phyloP scores from a whole-genome alignment of 257 asterid species.

The Capsicum chinense region DNA sequence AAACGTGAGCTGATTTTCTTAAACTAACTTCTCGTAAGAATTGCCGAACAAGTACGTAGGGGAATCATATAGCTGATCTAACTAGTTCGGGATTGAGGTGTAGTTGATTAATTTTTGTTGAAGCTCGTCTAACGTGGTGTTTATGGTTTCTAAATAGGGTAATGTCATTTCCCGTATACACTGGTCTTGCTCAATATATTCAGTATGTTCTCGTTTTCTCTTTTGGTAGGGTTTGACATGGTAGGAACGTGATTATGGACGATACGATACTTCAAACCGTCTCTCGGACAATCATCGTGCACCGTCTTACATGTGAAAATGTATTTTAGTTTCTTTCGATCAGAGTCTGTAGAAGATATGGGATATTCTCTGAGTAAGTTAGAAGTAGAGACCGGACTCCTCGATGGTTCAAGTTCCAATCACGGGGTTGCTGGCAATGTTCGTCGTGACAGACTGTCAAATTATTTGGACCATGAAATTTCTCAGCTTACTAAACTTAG shows the following conservation, averaged over 20 bases:
- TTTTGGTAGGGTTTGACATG: constrained; percentile 33
- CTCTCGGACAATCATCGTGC: neutral
- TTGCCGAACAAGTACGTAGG: neutral
- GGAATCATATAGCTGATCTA: neutral
- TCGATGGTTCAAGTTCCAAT: constrained; percentile 54
- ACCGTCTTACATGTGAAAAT: constrained; percentile 5
- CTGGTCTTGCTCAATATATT: constrained; percentile 2
- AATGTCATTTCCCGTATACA: neutral
- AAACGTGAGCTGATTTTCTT: neutral
- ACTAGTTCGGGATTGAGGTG: constrained; percentile 8
- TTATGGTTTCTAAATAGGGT: constrained; percentile 1
- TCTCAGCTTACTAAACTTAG: constrained; percentile 76
- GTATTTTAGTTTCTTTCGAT: constrained; percentile 36
- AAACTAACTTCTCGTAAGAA: neutral
- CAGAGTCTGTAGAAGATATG: constrained; percentile 47
- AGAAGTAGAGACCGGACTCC: constrained; percentile 54
- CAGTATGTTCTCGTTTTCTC: neutral
- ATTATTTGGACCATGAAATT: constrained; percentile 57
- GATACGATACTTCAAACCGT: constrained; percentile 28
- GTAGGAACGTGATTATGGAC: constrained; percentile 26
- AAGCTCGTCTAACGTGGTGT: neutral
- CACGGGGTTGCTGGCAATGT: constrained; percentile 37
- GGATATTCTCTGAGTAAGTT: constrained; percentile 75
- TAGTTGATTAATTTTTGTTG: constrained; percentile 24
- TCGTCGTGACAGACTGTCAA: constrained; percentile 30